These are phyloP conservation scores for Trichoderma erinaceum DNA, from an alignment of 495 filamentous ascomycete species.

Conservation along the genomic window DNA sequence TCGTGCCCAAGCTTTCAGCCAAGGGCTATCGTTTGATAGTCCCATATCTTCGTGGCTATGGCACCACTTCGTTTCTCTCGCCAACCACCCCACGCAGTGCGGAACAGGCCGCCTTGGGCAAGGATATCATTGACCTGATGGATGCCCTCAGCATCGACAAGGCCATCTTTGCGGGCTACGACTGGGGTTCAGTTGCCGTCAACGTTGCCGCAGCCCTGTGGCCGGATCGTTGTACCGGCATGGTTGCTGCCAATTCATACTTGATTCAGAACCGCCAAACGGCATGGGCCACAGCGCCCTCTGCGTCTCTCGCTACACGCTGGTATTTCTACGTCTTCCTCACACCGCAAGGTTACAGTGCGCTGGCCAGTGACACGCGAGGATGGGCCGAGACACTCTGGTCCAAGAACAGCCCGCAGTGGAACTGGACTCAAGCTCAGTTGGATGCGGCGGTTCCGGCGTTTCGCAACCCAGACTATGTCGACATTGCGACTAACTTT, in stretches of 20 bases:
- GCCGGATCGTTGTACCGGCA: constrained; percentile 17
- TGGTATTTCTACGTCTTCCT: constrained; percentile 21
- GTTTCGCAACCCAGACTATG: constrained; percentile 21
- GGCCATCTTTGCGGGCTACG: constrained; percentile 28
- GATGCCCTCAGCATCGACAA: constrained; percentile 43
- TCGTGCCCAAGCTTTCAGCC: constrained; percentile 20
- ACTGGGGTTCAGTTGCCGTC: constrained; percentile 19
- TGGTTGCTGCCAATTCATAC: constrained; percentile 18
- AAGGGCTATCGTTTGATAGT: constrained; percentile 26
- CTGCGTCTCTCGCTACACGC: constrained; percentile 2
- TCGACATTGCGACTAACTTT: constrained; percentile 15
- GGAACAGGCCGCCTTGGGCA: constrained; percentile 24
- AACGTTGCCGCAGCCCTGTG: constrained; percentile 19
- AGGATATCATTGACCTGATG: constrained; percentile 33
- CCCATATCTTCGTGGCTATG: constrained; percentile 25
- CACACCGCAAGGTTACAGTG: constrained; percentile 16
- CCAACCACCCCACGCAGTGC: constrained; percentile 20
- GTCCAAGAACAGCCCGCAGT: constrained; percentile 17
- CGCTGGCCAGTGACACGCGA: constrained; percentile 14
- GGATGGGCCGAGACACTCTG: constrained; percentile 14
- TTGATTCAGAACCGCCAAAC: constrained; percentile 14
- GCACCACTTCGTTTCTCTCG: constrained; percentile 23
- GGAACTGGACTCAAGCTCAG: constrained; percentile 16
- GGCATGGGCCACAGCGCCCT: constrained; percentile 5
- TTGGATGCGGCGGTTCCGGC: constrained; percentile 16